These are phyloP conservation scores for Populus simonii DNA, from an alignment of 345 rosid genomes.

Conservation along the genomic window DNA sequence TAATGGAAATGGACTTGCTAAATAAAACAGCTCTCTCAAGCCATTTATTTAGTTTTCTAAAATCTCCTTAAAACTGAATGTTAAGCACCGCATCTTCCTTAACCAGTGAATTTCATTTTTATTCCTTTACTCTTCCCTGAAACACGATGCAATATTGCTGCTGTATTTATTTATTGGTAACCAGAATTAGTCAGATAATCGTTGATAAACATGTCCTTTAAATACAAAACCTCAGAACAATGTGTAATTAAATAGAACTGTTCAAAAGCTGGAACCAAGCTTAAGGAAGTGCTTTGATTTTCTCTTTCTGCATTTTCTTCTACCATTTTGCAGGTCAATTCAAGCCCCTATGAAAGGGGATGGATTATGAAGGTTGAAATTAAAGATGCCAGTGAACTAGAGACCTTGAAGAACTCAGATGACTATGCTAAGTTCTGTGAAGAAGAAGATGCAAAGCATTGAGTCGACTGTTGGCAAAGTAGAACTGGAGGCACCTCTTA, in stretches of 20 bases:
- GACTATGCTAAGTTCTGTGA: constrained; percentile 85
- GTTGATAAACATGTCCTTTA: neutral
- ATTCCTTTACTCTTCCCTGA: neutral
- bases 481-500: neutral
- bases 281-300: neutral
- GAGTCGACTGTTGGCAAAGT: constrained; percentile 20
- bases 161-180: neutral
- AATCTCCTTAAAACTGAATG: neutral
- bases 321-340: constrained; percentile 52
- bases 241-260: neutral
- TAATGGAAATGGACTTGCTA: neutral
- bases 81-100: neutral
- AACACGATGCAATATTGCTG: neutral
- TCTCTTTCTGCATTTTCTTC: neutral
- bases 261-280: neutral
- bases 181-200: neutral
- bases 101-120: neutral
- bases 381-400: constrained; percentile 49
- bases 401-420: constrained; percentile 72
- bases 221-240: neutral
- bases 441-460: constrained; percentile 88
- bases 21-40: neutral
- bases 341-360: constrained; percentile 76
- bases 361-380: constrained; percentile 87
- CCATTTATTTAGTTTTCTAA: neutral